A percentile compares a stretch with the other conserved stretches of the same genome.
phyloP scores from a whole-genome alignment of 331 rosid genomes.

The Malus hybrid region DNA sequence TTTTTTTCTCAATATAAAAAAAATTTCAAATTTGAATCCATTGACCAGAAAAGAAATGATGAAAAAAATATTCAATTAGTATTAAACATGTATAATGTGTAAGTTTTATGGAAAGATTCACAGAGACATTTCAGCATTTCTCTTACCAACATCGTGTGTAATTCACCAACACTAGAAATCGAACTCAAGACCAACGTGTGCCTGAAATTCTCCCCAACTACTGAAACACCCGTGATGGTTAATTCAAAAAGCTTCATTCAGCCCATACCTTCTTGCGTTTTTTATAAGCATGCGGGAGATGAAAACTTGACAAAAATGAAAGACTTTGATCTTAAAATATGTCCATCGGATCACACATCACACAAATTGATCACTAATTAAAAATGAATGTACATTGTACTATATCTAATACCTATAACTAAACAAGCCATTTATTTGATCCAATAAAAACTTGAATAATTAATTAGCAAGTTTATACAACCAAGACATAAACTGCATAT shows the following conservation, averaged over 20 bases:
- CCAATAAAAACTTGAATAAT: neutral
- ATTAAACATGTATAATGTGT: neutral
- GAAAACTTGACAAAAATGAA: neutral
- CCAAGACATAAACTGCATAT: slow-evolving; percentile 23
- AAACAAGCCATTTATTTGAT: neutral
- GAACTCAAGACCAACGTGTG: no score
- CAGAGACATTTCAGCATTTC: no score
- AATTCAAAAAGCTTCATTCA: neutral
- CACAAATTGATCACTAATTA: neutral
- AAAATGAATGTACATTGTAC: neutral
- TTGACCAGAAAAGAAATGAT: no score
- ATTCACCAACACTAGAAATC: no score
- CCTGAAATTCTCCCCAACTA: no score
- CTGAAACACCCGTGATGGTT: no score
- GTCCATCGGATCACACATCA: neutral
- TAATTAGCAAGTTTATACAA: neutral
- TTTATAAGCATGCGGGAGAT: neutral
- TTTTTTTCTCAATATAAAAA: no score
- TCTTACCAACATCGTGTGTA: no score
- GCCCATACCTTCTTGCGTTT: neutral
- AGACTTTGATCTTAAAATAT: neutral
- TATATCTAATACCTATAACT: neutral
- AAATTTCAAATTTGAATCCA: neutral
- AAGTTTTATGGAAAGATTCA: no score
- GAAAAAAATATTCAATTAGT: neutral